Evolutionary conservation across 148 eudicot genomes (phyloP).

Genomic region (Selenicereus undatus): DNA sequence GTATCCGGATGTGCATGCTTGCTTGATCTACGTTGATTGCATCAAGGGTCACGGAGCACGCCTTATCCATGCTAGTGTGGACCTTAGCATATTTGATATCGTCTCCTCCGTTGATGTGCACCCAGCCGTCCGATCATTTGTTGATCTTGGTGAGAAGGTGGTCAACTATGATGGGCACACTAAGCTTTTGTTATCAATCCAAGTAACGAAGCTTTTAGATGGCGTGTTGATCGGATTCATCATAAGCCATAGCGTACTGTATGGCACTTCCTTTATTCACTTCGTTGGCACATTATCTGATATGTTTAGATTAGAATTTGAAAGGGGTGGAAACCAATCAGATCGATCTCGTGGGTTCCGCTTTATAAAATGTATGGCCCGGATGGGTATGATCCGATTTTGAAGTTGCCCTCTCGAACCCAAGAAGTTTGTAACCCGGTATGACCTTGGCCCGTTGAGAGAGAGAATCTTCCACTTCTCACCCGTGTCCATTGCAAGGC

Average conservation of each 20-base stretch:
- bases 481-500: too few relatives aligned
- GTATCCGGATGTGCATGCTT: background rate
- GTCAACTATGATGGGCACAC: too few relatives aligned
- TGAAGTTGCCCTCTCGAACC: slow-evolving; percentile 10
- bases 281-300: too few relatives aligned
- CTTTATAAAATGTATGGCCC: background rate
- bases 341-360: background rate
- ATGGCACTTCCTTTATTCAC: too few relatives aligned
- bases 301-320: too few relatives aligned
- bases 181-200: too few relatives aligned
- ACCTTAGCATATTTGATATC: slow-evolving; percentile 19
- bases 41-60: slow-evolving; percentile 37
- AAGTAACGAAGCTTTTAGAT: background rate
- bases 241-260: background rate
- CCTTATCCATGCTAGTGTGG: slow-evolving; percentile 31
- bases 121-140: slow-evolving; percentile 21
- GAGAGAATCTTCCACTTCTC: slow-evolving; percentile 34
- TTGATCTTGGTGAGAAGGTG: background rate
- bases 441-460: slow-evolving; percentile 30
- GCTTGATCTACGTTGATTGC: slow-evolving; percentile 22
- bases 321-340: background rate
- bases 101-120: slow-evolving; percentile 21
- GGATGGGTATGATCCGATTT: background rate
- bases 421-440: background rate
- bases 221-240: slow-evolving; percentile 31